Conservation (phyloP, 371 early-diverging fungal genomes). For the Mucor ambiguus region DNA sequence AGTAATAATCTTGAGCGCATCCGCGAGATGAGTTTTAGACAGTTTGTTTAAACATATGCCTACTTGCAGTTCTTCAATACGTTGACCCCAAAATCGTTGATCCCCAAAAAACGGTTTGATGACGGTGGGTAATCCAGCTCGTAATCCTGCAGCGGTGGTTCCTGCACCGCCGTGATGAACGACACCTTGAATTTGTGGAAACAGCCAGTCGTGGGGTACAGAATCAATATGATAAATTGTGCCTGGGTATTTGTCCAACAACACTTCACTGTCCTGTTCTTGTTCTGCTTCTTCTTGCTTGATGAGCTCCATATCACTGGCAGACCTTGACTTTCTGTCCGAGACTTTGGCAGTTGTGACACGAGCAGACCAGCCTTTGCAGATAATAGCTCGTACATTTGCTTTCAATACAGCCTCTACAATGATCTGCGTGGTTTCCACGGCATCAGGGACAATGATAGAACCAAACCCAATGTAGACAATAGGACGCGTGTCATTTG, state of each 20-base stretch:
- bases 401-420: conserved; percentile 70
- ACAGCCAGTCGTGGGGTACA: conserved; percentile 89
- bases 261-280: conserved; percentile 29
- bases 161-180: conserved; percentile 92
- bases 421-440: conserved; percentile 64
- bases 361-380: conserved; percentile 81
- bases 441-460: conserved; percentile 80
- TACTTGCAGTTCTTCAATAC: conserved; percentile 64
- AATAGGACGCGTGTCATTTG: conserved; percentile 52
- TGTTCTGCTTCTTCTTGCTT: conserved; percentile 27
- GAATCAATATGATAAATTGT: conserved; percentile 57
- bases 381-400: conserved; percentile 74
- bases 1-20: conserved; percentile 59
- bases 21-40: conserved; percentile 50
- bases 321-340: conserved; percentile 19
- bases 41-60: conserved; percentile 66
- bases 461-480: conserved; percentile 90
- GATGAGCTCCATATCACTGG: conserved; percentile 1
- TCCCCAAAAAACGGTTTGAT: conserved; percentile 88
- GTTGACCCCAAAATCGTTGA: conserved; percentile 80
- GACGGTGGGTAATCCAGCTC: conserved; percentile 75
- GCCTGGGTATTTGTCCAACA: conserved; percentile 41
- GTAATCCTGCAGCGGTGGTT: conserved; percentile 79
- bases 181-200: conserved; percentile 73
- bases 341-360: conserved; percentile 12